phyloP scores from a whole-genome alignment of 306 rosid genomes.

The Medicago arabica region DNA sequence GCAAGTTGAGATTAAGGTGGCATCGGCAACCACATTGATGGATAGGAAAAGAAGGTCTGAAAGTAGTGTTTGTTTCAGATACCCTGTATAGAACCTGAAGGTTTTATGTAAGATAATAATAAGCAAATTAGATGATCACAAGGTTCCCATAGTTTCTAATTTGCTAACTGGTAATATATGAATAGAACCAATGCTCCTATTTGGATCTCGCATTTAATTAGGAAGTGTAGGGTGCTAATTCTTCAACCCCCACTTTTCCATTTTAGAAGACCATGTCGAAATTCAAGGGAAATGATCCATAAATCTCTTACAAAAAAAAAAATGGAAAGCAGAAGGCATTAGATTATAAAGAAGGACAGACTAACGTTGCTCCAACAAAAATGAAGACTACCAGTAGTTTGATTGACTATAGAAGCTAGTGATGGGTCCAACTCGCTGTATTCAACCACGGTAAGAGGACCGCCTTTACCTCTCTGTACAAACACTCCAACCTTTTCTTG shows the following conservation, averaged over 20 bases:
- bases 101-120: not conserved
- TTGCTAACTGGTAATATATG: conserved; percentile 19
- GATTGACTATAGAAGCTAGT: conserved; percentile 87
- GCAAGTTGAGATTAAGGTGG: conserved; percentile 2
- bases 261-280: conserved; percentile 23
- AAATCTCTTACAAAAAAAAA: conserved; percentile 22
- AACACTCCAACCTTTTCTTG: conserved; percentile 99
- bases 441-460: conserved; percentile 95
- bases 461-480: conserved; percentile 95
- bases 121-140: conserved; percentile 13
- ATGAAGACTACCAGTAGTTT: conserved; percentile 93
- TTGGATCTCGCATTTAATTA: not conserved
- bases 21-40: conserved; percentile 18
- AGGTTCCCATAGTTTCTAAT: conserved; percentile 17
- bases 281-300: conserved; percentile 29
- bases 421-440: conserved; percentile 87
- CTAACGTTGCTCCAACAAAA: conserved; percentile 98
- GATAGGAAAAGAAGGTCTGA: conserved; percentile 20
- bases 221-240: conserved; percentile 16
- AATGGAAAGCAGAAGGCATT: conserved; percentile 27
- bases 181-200: conserved; percentile 30
- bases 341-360: conserved; percentile 43
- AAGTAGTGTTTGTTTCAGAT: conserved; percentile 5
- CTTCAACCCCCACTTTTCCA: conserved; percentile 34
- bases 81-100: conserved; percentile 5